Evolutionary conservation across 129 eudicot genomes (phyloP), one percentile per base, ranked within the genome.

Genomic region (Centrapalus pauciflorus): DNA sequence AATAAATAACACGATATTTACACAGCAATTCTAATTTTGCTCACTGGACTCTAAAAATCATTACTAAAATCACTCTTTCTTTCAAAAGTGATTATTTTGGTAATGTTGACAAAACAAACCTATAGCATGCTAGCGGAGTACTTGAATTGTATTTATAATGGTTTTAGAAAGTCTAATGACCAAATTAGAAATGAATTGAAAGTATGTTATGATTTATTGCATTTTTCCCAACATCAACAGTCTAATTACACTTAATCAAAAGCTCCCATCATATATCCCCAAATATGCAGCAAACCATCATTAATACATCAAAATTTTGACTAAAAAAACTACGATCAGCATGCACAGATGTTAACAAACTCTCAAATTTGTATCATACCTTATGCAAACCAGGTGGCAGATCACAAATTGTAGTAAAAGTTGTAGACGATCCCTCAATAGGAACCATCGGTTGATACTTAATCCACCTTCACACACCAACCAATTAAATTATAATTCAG

Each of bases 331-430:
- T 7, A 64, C 28, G 5, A 64, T 45, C 38, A 64, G 8, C n/a
- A 21, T 21, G 13, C 67, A 61, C 23, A 8, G 23, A 61, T 61
- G 67, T 6, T 14, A 63, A 64, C 41, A 64, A 66, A 49, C 59
- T 17, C 45, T 20, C 0, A 29, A 30, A 66, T 4, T n/a, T 10
- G 54, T n/a, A 66, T 28, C 26, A 13, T 77, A 84, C 86, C 90
- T 77, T 85, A 68, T 75, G 72, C 66, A 58, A 67, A 27, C 90
- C 84, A 23, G 84, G 70, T 2, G 84, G 86, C 61, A 84, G 84
- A 81, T 81, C 76, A 27, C 80, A 64, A 72, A 75, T 51, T 64
- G 71, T 73, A 61, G 60, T 65, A 27, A 84, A 84, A 34, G 68
- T 38, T n/a, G 69, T 64, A 4, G 69, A 61, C 17, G 86, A 81